A percentile compares a stretch with the other conserved stretches of the same genome.
Conservation (phyloP, 768 basidiomycete species). For the Mycena filopes region DNA sequence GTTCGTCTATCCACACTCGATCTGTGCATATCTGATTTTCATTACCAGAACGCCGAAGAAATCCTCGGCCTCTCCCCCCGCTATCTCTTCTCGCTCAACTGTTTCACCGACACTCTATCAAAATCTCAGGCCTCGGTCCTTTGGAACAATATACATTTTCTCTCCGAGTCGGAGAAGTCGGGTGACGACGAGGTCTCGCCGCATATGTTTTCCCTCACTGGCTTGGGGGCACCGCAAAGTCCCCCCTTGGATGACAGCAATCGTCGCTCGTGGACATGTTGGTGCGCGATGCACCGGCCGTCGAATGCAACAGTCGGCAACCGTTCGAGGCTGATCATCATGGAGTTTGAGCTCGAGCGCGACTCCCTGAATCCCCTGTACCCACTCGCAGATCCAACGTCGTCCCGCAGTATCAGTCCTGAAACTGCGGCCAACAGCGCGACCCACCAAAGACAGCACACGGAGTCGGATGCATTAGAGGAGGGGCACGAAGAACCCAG, state of each 20-base stretch:
- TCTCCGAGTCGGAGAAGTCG: slow-evolving; percentile 59
- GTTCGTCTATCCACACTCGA: slow-evolving; percentile 47
- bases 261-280: slow-evolving; percentile 68
- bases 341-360: slow-evolving; percentile 84
- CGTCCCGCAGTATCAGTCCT: slow-evolving; percentile 14
- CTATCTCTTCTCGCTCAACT: slow-evolving; percentile 76
- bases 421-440: slow-evolving; percentile 11
- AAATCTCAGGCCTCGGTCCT: slow-evolving; percentile 72
- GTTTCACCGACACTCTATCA: slow-evolving; percentile 77
- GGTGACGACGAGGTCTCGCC: slow-evolving; percentile 55
- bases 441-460: too few species aligned
- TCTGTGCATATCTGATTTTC: background rate
- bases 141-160: slow-evolving; percentile 79
- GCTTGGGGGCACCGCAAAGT: slow-evolving; percentile 75
- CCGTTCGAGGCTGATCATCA: slow-evolving; percentile 58
- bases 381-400: slow-evolving; percentile 28
- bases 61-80: slow-evolving; percentile 77
- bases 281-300: slow-evolving; percentile 75
- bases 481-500: slow-evolving; percentile 16
- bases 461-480: too few species aligned
- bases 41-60: slow-evolving; percentile 72
- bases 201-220: slow-evolving; percentile 76
- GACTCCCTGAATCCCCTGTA: slow-evolving; percentile 79
- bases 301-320: slow-evolving; percentile 34
- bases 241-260: slow-evolving; percentile 44